Base-by-base conservation (phyloP, 345 rosid genomes). In the Pistacia atlantica region DNA sequence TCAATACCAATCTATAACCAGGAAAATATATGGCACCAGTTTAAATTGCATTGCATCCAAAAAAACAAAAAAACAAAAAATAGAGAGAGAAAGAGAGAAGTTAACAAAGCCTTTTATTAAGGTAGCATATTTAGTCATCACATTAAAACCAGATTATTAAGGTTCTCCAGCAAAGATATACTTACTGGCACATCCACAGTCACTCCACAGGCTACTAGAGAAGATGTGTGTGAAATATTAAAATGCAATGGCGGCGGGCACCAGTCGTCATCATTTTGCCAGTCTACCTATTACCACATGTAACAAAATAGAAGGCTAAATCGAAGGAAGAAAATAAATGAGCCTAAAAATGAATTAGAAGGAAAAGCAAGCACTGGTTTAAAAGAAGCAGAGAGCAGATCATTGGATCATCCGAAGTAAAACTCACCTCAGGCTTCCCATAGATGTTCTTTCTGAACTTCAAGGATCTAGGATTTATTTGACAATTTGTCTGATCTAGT, bases 381-480 rank as follows among this genome's bases (percentile, higher is more conserved):
- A 73, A 13, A 56, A 20, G 7, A n/a, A 14, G 35, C 12, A 7
- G 70, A 25, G 57, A 25, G 70, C 35, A 55, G 51, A 69, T 58
- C 45, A 38, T 38, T 38, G 42, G 42, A 38, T 38, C 5, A 38
- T 4, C 11, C 17, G 51, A 20, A 14, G 42, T 8, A 55, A 66
- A 73, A 77, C 84, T 81, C 46, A 96, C 99, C 97, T 96, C 95
- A 74, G 99, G 99, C 79, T 96, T 96, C 79, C 99, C 99, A 80
- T 91, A 85, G 70, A 77, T 73, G 69, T 91, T 96, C 87, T 86
- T 93, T 80, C 79, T 83, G 80, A 96, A 96, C 84, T 84, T 84
- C 85, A 96, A 83, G 75, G 89, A 85, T 46, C 83, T 74, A 54
- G 97, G 95, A 89, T 90, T 74, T 5, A 75, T 79, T 35, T 65